phyloP scores from a whole-genome alignment of 306 rosid species.

The Quercus suber region DNA sequence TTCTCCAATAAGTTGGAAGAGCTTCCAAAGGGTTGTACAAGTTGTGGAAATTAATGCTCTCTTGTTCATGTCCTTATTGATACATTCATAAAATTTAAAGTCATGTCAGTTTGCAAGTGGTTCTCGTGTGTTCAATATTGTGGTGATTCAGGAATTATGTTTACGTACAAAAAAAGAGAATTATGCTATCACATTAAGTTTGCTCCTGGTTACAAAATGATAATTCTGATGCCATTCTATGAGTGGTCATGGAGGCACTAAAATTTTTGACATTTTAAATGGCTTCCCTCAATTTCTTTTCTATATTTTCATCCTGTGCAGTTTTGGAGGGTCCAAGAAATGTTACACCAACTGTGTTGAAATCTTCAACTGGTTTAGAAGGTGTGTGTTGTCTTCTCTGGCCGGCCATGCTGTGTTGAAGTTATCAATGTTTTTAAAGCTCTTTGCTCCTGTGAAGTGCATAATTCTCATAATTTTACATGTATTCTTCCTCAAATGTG shows the following conservation, averaged over 20 bases:
- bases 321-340: slow-evolving; percentile 85
- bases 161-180: background rate
- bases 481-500: background rate
- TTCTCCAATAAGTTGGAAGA: background rate
- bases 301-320: slow-evolving; percentile 28
- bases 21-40: background rate
- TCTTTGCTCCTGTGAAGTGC: slow-evolving; percentile 9
- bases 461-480: background rate
- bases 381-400: slow-evolving; percentile 37
- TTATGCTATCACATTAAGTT: slow-evolving; percentile 5
- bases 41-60: slow-evolving; percentile 12
- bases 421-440: slow-evolving; percentile 1
- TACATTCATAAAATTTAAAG: background rate
- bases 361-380: slow-evolving; percentile 86
- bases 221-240: background rate
- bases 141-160: background rate
- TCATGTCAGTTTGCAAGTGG: background rate
- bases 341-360: slow-evolving; percentile 73
- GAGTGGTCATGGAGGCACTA: background rate
- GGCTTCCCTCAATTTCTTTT: slow-evolving; percentile 12
- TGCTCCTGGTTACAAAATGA: slow-evolving; percentile 8
- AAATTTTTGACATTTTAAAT: background rate
- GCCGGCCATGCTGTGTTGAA: background rate
- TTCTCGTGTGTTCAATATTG: background rate
- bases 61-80: background rate